Evolutionary conservation across 2,329 filamentous ascomycete genomes (phyloP), one percentile per base, ranked within the genome.

Genomic region (Lachnellula cervina): DNA sequence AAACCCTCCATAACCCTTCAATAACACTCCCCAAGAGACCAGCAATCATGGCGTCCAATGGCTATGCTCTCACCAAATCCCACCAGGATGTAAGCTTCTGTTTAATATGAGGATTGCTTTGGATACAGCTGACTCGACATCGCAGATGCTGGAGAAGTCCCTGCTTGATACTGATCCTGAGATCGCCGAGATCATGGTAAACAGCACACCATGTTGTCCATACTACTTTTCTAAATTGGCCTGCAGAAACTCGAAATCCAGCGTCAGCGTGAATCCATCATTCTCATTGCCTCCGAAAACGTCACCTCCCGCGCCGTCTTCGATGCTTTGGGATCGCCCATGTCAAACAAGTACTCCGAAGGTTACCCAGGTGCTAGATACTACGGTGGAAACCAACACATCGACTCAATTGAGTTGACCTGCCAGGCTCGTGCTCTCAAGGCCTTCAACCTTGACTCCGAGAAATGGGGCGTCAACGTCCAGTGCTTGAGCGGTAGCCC

Each of bases 291-390:
- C 71, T 97, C 94, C 55, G 94, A 99, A 81, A 99, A 99, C 81
- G 92, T 99, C 77, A 99, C 94, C 57, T 99, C 94, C 61, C 91
- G 92, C 68, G 92, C 94, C 69, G 94, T 99, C 70, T 96, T 96
- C 79, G 92, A 99, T 78, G 94, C 94, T 59, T 86, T 99, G 64
- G 94, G 94, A 70, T 92, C 87, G 57, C 88, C 89, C 74, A 95
- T 94, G 89, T 90, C 89, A 76, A 96, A 99, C 84, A 99, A 99
- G 81, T 99, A 99, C 84, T 97, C 91, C 17, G 94, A 99, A 81
- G 94, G 94, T 64, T 96, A 96, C 76, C 94, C 94, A 65, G 94
- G 94, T 73, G 94, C 94, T 68, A 88, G 94, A 76, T 99, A 99
- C 84, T 99, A 99, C 71, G 94, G 94, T 72, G 94, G 94, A 71